Conservation (phyloP, 768 basidiomycete genomes). For the Leccinum uliginosum region DNA sequence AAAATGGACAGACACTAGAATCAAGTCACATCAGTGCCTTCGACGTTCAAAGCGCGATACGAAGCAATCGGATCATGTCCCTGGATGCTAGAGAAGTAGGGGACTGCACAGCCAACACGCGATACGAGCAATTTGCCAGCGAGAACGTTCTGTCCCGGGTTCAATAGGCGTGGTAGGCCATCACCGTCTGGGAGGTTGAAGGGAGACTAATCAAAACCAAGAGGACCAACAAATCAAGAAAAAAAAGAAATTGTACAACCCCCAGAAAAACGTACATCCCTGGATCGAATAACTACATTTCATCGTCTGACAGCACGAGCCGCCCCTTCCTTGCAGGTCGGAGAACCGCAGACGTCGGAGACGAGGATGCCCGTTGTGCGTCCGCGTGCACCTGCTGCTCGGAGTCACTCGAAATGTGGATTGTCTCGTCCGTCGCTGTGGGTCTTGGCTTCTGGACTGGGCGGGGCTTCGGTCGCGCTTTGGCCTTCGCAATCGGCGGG, state of each 20-base stretch:
- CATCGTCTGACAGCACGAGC: slow-evolving; percentile 39
- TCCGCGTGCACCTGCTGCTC: slow-evolving; percentile 5
- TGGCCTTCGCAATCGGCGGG: slow-evolving; percentile 9
- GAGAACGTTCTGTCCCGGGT: background rate
- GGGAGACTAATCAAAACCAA: slow-evolving; percentile 4
- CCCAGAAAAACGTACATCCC: slow-evolving; percentile 4
- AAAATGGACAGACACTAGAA: background rate
- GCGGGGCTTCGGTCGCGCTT: slow-evolving; percentile 35
- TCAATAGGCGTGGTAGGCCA: background rate
- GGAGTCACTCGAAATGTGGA: slow-evolving; percentile 23
- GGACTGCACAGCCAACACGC: slow-evolving; percentile 6
- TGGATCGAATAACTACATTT: slow-evolving; percentile 20
- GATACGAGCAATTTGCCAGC: background rate
- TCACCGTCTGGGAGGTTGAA: background rate
- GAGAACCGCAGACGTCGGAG: slow-evolving; percentile 6
- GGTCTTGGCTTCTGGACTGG: slow-evolving; percentile 35
- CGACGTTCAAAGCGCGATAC: slow-evolving; percentile 7
- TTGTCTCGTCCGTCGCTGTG: slow-evolving; percentile 5
- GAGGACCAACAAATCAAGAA: background rate
- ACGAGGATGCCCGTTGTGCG: background rate
- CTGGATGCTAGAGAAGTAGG: background rate
- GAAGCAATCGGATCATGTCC: slow-evolving; percentile 16
- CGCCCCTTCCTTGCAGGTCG: slow-evolving; percentile 25
- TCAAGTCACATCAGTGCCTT: slow-evolving; percentile 8
- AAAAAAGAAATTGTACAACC: slow-evolving; percentile 1